Conservation (phyloP, 2,329 filamentous ascomycete genomes). For the Paraphaeosphaeria sporulosa region DNA sequence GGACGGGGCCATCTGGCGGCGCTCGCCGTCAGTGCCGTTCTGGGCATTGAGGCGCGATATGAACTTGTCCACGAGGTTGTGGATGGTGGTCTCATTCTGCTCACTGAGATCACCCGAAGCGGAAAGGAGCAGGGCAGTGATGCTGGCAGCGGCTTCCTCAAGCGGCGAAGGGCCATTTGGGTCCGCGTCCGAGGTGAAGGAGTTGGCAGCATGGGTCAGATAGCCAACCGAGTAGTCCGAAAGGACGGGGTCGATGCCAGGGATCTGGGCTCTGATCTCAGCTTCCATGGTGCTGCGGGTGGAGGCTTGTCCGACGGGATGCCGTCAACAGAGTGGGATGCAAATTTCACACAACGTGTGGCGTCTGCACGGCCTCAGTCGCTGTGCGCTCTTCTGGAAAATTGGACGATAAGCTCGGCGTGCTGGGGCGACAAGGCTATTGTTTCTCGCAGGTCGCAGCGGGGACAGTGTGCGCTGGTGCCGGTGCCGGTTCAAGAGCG, state of each 20-base stretch:
- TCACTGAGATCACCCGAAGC: constrained; percentile 84
- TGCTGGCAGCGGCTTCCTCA: constrained; percentile 80
- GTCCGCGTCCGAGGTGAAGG: constrained; percentile 78
- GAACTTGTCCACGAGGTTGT: constrained; percentile 87
- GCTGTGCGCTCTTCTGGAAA: constrained; percentile 8
- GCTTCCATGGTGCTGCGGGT: constrained; percentile 72
- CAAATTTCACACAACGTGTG: constrained; percentile 11
- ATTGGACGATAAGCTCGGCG: not conserved
- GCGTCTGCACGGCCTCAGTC: constrained; percentile 3
- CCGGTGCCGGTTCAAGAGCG: constrained; percentile 1
- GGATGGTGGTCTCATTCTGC: constrained; percentile 78
- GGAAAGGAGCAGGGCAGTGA: constrained; percentile 89
- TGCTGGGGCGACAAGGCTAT: not conserved
- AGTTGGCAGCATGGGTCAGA: constrained; percentile 87
- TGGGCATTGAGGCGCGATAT: constrained; percentile 79
- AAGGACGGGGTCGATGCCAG: constrained; percentile 85
- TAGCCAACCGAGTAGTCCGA: constrained; percentile 96
- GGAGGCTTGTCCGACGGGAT: constrained; percentile 14
- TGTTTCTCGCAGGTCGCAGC: not conserved
- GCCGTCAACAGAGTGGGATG: constrained; percentile 1
- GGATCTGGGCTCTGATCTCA: constrained; percentile 83
- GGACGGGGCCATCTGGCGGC: constrained; percentile 73
- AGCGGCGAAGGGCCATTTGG: constrained; percentile 75
- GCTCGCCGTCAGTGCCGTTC: constrained; percentile 72
- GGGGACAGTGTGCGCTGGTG: constrained; percentile 5